These are phyloP conservation scores for Cordyceps pruinosa DNA, from an alignment of 2,329 filamentous ascomycete species.

Conservation along the genomic window DNA sequence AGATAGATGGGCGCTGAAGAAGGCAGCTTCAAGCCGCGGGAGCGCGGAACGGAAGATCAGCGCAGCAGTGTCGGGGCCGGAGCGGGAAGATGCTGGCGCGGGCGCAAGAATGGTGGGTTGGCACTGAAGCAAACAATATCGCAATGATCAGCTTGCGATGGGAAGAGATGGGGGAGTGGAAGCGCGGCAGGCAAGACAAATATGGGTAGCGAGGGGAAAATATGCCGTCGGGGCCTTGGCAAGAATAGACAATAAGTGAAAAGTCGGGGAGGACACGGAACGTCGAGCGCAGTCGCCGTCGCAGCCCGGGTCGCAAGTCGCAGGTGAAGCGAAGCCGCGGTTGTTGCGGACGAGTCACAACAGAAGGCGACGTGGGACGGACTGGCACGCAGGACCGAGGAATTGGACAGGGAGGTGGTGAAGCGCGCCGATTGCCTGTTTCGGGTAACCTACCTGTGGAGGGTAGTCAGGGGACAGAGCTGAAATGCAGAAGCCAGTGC, in stretches of 20 bases:
- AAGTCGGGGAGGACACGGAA: neutral
- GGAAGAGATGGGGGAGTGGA: neutral
- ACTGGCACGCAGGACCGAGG: conserved; percentile 2
- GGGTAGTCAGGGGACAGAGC: neutral
- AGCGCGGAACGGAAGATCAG: neutral
- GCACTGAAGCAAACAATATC: neutral
- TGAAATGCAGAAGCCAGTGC: neutral
- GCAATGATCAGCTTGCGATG: neutral
- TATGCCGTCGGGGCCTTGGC: neutral
- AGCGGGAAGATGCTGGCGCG: neutral
- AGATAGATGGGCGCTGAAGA: neutral
- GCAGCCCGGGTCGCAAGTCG: neutral
- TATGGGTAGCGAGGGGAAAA: neutral
- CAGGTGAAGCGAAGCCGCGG: conserved; percentile 7
- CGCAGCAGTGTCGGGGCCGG: neutral
- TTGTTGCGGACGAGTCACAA: neutral
- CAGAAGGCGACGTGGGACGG: conserved; percentile 5
- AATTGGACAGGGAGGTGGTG: neutral
- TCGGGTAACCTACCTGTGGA: neutral
- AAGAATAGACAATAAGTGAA: neutral
- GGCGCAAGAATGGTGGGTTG: neutral
- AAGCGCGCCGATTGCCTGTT: conserved; percentile 7
- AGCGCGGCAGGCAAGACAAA: neutral
- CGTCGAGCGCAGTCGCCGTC: neutral
- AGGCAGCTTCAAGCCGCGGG: neutral